Evolutionary conservation across 192 early-diverging fungal genomes (phyloP), one percentile per base, ranked within the genome.

Genomic region (Umbelopsis sp.): DNA sequence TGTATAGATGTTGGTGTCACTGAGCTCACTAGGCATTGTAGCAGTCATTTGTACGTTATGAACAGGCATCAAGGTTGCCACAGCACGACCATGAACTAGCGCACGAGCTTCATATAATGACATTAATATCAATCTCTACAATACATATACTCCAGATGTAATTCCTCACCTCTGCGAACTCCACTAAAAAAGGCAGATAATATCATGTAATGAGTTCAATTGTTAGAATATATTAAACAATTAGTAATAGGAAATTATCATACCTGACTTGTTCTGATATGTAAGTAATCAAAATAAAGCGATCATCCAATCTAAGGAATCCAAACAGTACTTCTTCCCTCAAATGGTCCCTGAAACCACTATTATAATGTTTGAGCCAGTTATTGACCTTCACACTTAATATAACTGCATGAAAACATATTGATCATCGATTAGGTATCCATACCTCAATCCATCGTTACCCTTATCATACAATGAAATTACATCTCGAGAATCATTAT

Each of bases 1-100:
- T 22, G 75, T 79, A n/a, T 77, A 66, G 20, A 84, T 71, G 66
- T 77, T 82, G 12, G 70, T 49, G 44, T 82, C 83, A 24, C 73
- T 77, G 32, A 81, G 68, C 56, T 84, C 80, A 49, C 56, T 72
- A 16, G 75, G 68, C 25, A 74, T 79, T 24, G 80, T 74, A 25
- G 77, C 80, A 24, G 70, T 81, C 32, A 84, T 70, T 41, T 78
- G 75, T 17, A 74, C 85, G 47, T 81, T 78, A 45, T 80, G 66
- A 53, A 83, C 84, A 71, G 86, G 80, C 67, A 89, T 82, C 44
- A 87, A 66, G 45, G 77, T 74, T 22, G 81, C 88, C 65, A 89
- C 85, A 47, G 88, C 84, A 70, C 87, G 80, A 65, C 88, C 86
- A 68, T 89, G 88, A 17, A 89, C 88, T 43, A 89, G 74, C 50